Evolutionary conservation across 2,329 filamentous ascomycete genomes (phyloP), one percentile per base, ranked within the genome.

Genomic region (Fusarium bactridioides): DNA sequence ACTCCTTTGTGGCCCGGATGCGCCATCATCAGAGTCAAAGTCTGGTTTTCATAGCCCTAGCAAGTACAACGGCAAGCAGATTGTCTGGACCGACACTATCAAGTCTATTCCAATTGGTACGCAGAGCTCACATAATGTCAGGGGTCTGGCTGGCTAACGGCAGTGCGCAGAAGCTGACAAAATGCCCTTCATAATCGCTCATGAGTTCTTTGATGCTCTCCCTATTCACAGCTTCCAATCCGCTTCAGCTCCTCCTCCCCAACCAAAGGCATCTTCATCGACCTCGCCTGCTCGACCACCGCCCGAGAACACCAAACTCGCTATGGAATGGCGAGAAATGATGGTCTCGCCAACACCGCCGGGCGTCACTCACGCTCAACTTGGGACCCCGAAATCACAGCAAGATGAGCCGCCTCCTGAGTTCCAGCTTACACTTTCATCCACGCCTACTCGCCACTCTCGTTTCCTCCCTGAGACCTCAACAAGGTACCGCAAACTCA

Each of bases 181-280:
- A 79, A 93, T 91, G 27, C 95, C 96, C 2, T 97, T 98, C 81
- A 97, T 99, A 68, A 89, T 98, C 54, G 96, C 96, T 9, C 96
- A 99, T 80, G 96, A 99, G 80, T 98, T 99, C 86, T 99, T 99
- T 83, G 96, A 99, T 76, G 96, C 96, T 5, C 90, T 99, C 2
- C 96, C 96, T 38, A 98, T 99, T 75, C 95, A 99, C 81, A 91
- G 94, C 68, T 99, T 99, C 80, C 92, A 98, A 81, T 92, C 93
- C 19, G 87, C 95, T 56, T 79, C 82, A 10, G 80, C 82, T 16
- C 80, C 85, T 33, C 37, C 61, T 37, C 67, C 58, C 55, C 38
- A 79, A 74, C 53, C 65, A 29, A 57, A 60, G 31, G 69, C 61
- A 38, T 69, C 62, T 45, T 67, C 64, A 57, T 16, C 61, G 53